Evolutionary conservation across 129 eudicot species (phyloP).

Genomic region (Oenanthe sinensis): DNA sequence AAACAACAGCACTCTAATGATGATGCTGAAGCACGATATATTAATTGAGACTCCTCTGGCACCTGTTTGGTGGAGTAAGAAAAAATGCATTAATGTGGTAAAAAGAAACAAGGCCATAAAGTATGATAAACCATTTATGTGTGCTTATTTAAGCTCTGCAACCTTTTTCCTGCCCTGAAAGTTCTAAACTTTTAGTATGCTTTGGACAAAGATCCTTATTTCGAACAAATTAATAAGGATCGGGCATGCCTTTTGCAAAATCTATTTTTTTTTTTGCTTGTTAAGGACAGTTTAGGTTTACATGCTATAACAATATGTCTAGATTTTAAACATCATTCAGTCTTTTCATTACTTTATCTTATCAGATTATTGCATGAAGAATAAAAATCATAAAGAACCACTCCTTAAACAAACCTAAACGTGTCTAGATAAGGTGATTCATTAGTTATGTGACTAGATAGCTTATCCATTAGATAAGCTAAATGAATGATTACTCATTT

Average conservation of each 20-base stretch:
- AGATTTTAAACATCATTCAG: no score
- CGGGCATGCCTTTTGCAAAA: no score
- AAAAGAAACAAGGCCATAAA: background rate
- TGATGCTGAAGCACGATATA: slow-evolving; percentile 77
- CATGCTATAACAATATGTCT: background rate
- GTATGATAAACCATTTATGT: background rate
- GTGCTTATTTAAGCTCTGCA: background rate
- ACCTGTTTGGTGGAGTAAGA: slow-evolving; percentile 37
- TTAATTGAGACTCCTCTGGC: slow-evolving; percentile 80
- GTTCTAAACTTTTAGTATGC: background rate
- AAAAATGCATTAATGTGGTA: background rate
- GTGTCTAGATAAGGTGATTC: no score
- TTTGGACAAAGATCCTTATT: no score
- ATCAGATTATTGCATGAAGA: background rate
- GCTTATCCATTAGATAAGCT: no score
- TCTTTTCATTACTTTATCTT: background rate
- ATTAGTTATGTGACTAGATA: no score
- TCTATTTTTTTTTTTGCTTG: background rate
- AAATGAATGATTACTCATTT: background rate
- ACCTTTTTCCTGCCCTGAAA: background rate
- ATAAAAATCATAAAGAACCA: no score
- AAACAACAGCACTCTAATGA: slow-evolving; percentile 89
- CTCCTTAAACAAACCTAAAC: no score
- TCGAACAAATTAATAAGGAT: no score
- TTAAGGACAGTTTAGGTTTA: background rate